A percentile compares a stretch with the other conserved stretches of the same genome.
phyloP scores from a whole-genome alignment of 495 filamentous ascomycete genomes.

The Daldinia decipiens region DNA sequence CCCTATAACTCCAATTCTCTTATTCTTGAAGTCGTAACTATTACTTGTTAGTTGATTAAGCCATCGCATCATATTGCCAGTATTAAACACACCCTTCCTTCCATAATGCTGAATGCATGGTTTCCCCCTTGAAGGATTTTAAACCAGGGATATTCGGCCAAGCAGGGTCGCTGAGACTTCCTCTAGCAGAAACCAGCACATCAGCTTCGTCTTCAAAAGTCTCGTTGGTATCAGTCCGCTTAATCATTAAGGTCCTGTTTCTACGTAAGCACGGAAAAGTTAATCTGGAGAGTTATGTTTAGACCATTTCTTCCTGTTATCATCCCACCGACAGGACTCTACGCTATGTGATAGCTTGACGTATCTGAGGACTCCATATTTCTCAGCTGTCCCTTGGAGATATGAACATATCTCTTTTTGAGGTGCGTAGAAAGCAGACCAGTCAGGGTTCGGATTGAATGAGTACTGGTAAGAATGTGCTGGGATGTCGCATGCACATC shows the following conservation, averaged over 20 bases:
- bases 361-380: constrained; percentile 64
- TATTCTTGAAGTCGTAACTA: constrained; percentile 60
- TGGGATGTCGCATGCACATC: constrained; percentile 58
- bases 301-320: constrained; percentile 64
- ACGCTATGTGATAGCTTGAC: constrained; percentile 56
- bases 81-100: constrained; percentile 44
- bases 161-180: constrained; percentile 68
- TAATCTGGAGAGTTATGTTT: not conserved
- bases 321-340: constrained; percentile 63
- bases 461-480: constrained; percentile 71
- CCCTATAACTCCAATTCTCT: constrained; percentile 63
- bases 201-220: constrained; percentile 57
- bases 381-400: constrained; percentile 66
- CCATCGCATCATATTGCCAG: not conserved
- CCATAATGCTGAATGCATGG: constrained; percentile 67
- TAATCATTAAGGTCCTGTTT: constrained; percentile 35
- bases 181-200: constrained; percentile 72
- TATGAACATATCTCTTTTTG: constrained; percentile 72
- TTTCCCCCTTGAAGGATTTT: constrained; percentile 62
- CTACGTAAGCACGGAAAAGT: constrained; percentile 2
- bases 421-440: constrained; percentile 72
- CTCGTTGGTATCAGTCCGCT: constrained; percentile 46
- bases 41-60: constrained; percentile 23
- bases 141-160: constrained; percentile 70
- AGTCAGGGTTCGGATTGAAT: constrained; percentile 72